Base-by-base conservation (phyloP, 2,329 filamentous ascomycete genomes). In the Aspergillus fumigatiaffinis region DNA sequence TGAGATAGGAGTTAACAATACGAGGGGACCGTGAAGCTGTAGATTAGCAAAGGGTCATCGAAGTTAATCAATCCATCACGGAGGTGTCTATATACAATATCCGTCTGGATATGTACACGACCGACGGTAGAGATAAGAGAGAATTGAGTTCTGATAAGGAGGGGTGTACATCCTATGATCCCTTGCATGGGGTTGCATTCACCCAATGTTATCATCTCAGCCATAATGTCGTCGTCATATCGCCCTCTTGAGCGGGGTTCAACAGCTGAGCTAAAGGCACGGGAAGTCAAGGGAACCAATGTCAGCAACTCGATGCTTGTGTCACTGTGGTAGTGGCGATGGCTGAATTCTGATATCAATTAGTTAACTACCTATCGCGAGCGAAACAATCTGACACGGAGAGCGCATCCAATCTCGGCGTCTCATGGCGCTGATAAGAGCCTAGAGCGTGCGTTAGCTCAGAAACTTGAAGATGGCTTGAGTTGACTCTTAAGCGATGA, bases 1-100 rank as follows among this genome's bases (percentile, higher is more conserved):
- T 57, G 55, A 21, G 59, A 48, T 32, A 57, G 32, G 17, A 32
- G 44, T 46, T 35, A 57, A 42, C 60, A 51, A 46, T 55, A 25
- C 25, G 28, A 46, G 29, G 54, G 57, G 21, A 32, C 29, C 46
- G 38, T 51, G 49, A 35, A 35, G 56, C 10, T 44, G n/a, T n/a
- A 52, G 53, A 53, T 41, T 26, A 56, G 21, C 35, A 28, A 42
- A 35, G 7, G 32, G 32, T 38, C 32, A 38, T 38, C 6, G 14
- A 17, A 38, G 14, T 38, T 8, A 7, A n/a, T n/a, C n/a, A 23
- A 17, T 7, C 4, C 32, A 17, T 35, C 32, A 35, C 32, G 5
- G 5, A 17, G 4, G 32, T n/a, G 4, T 35, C 12, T 17, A 35
- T 35, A 35, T 35, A 5, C 12, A 6, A 14, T 14, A 5, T 35